phyloP scores from a whole-genome alignment of 345 rosid species.

The Leavenworthia alabamica region DNA sequence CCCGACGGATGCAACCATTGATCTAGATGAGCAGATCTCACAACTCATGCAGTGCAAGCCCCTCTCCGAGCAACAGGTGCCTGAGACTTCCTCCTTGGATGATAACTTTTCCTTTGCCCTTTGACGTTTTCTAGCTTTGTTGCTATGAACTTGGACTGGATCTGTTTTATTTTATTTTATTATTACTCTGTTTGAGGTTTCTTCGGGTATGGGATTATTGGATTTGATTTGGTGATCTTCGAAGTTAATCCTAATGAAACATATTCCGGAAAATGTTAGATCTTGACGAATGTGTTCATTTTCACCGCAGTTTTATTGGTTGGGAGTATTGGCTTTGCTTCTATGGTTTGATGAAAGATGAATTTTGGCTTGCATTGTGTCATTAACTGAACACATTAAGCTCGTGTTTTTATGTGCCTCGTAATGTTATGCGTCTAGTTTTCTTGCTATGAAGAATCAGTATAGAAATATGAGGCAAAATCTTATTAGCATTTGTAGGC shows the following conservation, averaged over 20 bases:
- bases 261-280: constrained; percentile 13
- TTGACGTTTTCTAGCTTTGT: background rate
- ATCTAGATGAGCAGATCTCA: constrained; percentile 80
- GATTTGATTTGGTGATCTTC: constrained; percentile 6
- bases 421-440: constrained; percentile 6
- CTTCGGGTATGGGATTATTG: background rate
- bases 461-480: too few relatives aligned
- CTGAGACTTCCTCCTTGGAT: background rate
- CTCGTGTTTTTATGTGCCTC: constrained; percentile 16
- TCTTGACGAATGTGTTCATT: constrained; percentile 13
- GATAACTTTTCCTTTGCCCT: background rate
- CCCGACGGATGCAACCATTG: constrained; percentile 51
- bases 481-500: too few relatives aligned
- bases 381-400: constrained; percentile 3
- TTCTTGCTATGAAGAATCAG: too few relatives aligned
- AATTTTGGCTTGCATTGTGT: constrained; percentile 8
- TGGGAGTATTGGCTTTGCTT: constrained; percentile 18
- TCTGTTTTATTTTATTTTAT: constrained; percentile 1
- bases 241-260: background rate
- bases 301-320: constrained; percentile 14
- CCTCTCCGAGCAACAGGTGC: constrained; percentile 73
- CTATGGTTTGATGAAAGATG: constrained; percentile 18
- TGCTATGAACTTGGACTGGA: constrained; percentile 20
- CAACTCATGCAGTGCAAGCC: too few relatives aligned
- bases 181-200: background rate